Base-by-base conservation (phyloP, 257 asterid species). In the Solanum etuberosum region DNA sequence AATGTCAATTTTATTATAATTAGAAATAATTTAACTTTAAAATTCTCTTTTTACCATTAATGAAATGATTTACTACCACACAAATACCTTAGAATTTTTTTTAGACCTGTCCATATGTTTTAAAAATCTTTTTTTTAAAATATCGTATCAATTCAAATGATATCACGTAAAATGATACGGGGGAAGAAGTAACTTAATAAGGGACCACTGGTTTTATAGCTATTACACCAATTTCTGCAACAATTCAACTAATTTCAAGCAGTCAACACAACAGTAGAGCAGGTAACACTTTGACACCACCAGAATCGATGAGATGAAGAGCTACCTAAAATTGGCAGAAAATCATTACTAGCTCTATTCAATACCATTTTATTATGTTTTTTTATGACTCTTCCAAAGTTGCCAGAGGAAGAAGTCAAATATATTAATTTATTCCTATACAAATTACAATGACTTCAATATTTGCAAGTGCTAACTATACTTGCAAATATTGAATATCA, bases 121-220 rank as follows among this genome's bases (percentile, higher is more conserved):
- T n/a, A n/a, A n/a, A n/a, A 51, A 0, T 51, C 1, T 51, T 2
- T 5, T 48, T 48, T 5, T 2, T 0, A 15, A 14, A 16, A 51
- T 16, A 51, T 37, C 9, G 40, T 48, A 15, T 48, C 21, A 48
- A 15, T 15, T 48, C 0, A 15, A 0, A 48, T 16, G 5, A 0
- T 2, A 0, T 48, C 21, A 15, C 9, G 1, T 48, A 16, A 15
- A 48, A 48, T 48, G 21, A 5, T 5, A 43, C 2, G 0, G 0
- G 12, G 2, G 12, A 43, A 43, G 12, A 0, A 51, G 13, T 57
- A 57, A 21, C 27, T 8, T 15, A 25, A 38, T 4, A 8, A 78
- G n/a, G 84, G 65, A 78, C 65, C 65, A 25, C 23, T 43, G 84
- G 37, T 42, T 14, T 14, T 40, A 21, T 73, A 8, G 9, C 25